phyloP scores from a whole-genome alignment of 768 basidiomycete genomes.

The Hirschioporus abietinus region DNA sequence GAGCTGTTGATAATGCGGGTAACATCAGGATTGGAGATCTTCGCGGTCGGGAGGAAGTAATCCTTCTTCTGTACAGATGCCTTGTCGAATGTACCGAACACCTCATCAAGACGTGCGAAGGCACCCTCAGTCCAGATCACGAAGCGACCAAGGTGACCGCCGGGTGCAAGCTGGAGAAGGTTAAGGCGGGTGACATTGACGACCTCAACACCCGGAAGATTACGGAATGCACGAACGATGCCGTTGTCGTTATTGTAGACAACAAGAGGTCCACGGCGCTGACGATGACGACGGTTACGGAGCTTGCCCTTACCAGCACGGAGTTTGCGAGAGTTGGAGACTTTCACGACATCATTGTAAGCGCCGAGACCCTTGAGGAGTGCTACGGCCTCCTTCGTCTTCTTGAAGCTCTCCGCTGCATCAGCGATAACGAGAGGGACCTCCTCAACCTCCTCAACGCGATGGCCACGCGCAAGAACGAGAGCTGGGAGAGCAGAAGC shows the following conservation, averaged over 20 bases:
- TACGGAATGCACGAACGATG: constrained; percentile 97
- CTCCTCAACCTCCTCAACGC: constrained; percentile 95
- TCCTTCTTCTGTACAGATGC: constrained; percentile 83
- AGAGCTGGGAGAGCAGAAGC: constrained; percentile 97
- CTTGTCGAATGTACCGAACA: constrained; percentile 94
- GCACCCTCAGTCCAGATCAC: constrained; percentile 98
- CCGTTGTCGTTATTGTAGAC: constrained; percentile 98
- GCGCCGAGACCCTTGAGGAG: constrained; percentile 89
- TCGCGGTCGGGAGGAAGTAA: constrained; percentile 88
- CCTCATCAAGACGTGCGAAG: constrained; percentile 86
- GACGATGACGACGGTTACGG: constrained; percentile 94
- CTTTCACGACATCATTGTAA: constrained; percentile 91
- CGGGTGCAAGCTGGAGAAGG: constrained; percentile 97
- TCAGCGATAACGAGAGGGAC: constrained; percentile 88
- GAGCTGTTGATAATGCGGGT: constrained; percentile 97
- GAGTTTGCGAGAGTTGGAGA: constrained; percentile 94
- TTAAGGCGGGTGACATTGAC: constrained; percentile 93
- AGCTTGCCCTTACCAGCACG: constrained; percentile 97
- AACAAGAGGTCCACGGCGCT: constrained; percentile 94
- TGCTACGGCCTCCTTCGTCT: constrained; percentile 95
- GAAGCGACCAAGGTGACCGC: constrained; percentile 98
- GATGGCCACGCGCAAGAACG: constrained; percentile 97
- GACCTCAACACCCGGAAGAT: constrained; percentile 96
- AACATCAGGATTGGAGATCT: constrained; percentile 96
- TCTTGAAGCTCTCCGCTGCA: constrained; percentile 79